These are phyloP conservation scores for Amborella trichopoda DNA, from an alignment of 164 flowering plant genomes.

Conservation along the genomic window DNA sequence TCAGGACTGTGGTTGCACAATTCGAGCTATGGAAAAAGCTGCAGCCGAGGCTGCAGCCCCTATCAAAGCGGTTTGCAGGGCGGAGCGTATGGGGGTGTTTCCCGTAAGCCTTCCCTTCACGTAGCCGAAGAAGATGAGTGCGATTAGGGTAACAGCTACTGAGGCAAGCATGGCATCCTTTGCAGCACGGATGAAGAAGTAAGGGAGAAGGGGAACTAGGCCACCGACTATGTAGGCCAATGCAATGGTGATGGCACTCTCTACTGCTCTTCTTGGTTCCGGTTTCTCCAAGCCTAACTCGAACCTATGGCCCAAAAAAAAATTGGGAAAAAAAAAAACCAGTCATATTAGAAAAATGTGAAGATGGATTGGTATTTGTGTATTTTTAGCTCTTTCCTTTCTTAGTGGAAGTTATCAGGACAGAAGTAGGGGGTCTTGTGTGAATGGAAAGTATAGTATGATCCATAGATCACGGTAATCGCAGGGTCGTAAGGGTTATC, in stretches of 20 bases:
- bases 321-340: too few relatives aligned
- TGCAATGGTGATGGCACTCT: slow-evolving; percentile 84
- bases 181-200: slow-evolving; percentile 66
- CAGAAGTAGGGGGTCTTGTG: too few relatives aligned
- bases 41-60: slow-evolving; percentile 91
- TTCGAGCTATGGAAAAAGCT: slow-evolving; percentile 77
- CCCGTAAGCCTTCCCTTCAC: slow-evolving; percentile 80
- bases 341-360: too few relatives aligned
- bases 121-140: slow-evolving; percentile 69
- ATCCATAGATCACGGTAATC: too few relatives aligned
- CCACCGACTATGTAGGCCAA: slow-evolving; percentile 74
- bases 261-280: slow-evolving; percentile 76
- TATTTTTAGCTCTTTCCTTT: too few relatives aligned
- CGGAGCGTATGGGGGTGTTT: slow-evolving; percentile 47
- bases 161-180: slow-evolving; percentile 52
- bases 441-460: too few relatives aligned
- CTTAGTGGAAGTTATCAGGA: too few relatives aligned
- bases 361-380: too few relatives aligned
- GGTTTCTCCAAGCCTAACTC: slow-evolving; percentile 96
- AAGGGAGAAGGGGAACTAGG: slow-evolving; percentile 69
- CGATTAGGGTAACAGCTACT: slow-evolving; percentile 49
- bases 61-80: slow-evolving; percentile 63
- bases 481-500: too few relatives aligned
- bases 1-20: too few relatives aligned
- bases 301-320: too few relatives aligned